Percentiles rank a stretch among this genome's conserved stretches.
Conservation (phyloP, 2,329 filamentous ascomycete species). For the Aspergillus jensenii region DNA sequence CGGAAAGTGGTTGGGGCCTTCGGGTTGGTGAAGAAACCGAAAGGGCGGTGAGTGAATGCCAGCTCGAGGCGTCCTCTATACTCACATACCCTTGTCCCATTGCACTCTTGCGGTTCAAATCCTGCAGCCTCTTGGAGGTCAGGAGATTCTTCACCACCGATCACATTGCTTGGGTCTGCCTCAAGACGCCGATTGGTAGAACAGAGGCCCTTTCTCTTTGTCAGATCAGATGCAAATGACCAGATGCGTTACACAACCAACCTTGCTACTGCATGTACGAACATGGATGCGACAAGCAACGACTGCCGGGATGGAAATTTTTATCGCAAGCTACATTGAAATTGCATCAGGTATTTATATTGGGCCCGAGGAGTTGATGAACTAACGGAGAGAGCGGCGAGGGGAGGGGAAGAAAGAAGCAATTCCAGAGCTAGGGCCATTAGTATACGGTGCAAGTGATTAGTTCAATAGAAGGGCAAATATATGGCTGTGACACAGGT, state of each 20-base stretch:
- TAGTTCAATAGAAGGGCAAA: background rate
- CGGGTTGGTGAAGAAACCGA: conserved; percentile 4
- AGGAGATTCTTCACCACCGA: background rate
- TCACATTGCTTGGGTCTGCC: background rate
- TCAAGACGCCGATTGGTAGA: conserved; percentile 4
- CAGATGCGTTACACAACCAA: conserved; percentile 2
- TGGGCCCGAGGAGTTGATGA: background rate
- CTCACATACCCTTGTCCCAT: background rate
- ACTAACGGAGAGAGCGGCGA: background rate
- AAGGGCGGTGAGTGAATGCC: conserved; percentile 11
- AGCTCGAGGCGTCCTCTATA: background rate
- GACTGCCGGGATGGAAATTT: background rate
- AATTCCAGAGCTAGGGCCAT: conserved; percentile 28
- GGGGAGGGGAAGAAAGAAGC: conserved; percentile 6
- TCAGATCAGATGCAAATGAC: conserved; percentile 12
- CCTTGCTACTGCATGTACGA: conserved; percentile 1
- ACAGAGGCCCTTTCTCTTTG: background rate
- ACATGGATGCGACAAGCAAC: conserved; percentile 1
- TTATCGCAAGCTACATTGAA: background rate
- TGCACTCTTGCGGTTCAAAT: background rate
- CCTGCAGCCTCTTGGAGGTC: conserved; percentile 21
- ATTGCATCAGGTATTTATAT: background rate
- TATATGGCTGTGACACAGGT: background rate
- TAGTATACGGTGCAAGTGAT: background rate
- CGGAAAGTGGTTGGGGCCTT: conserved; percentile 4